These are phyloP conservation scores for Pochonia chlamydosporia DNA, from an alignment of 2,329 filamentous ascomycete species.

Conservation along the genomic window DNA sequence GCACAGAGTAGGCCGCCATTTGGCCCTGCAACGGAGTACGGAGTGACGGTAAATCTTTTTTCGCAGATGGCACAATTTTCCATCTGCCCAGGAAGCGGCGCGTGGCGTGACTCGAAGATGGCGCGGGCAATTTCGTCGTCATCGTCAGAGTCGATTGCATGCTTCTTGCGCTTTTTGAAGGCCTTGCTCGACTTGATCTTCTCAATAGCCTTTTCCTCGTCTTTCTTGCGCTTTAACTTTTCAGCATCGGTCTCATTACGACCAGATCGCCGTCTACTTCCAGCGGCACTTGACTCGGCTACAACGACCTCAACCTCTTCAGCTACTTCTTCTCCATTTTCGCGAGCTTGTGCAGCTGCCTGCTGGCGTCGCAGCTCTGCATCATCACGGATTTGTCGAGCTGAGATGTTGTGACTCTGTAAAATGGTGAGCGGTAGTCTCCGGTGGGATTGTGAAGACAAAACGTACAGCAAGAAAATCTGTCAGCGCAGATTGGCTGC, in stretches of 20 bases:
- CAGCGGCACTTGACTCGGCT: conserved; percentile 17
- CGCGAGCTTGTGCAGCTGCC: conserved; percentile 18
- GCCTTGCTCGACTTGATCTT: conserved; percentile 58
- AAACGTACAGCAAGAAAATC: conserved; percentile 46
- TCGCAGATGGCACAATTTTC: conserved; percentile 81
- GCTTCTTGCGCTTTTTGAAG: conserved; percentile 47
- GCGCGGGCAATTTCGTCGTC: conserved; percentile 45
- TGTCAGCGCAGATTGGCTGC: conserved; percentile 46
- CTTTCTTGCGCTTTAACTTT: conserved; percentile 31
- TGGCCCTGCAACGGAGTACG: conserved; percentile 77
- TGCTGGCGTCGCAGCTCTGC: conserved; percentile 42
- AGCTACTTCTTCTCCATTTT: conserved; percentile 17
- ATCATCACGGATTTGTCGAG: conserved; percentile 45
- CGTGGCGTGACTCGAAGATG: conserved; percentile 39
- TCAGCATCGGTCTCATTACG: conserved; percentile 19
- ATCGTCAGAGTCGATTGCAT: conserved; percentile 31
- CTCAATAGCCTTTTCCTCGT: conserved; percentile 49
- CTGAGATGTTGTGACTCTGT: conserved; percentile 59
- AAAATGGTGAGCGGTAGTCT: neutral
- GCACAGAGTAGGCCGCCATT: conserved; percentile 82
- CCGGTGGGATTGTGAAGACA: neutral
- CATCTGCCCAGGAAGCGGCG: conserved; percentile 73
- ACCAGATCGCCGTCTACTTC: conserved; percentile 20
- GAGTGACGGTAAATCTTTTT: conserved; percentile 88
- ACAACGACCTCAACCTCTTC: conserved; percentile 7